A percentile compares a stretch with the other conserved stretches of the same genome.
Evolutionary conservation across 169 alveolate genomes (phyloP).

Genomic region (Cryptosporidium xiaoi): DNA sequence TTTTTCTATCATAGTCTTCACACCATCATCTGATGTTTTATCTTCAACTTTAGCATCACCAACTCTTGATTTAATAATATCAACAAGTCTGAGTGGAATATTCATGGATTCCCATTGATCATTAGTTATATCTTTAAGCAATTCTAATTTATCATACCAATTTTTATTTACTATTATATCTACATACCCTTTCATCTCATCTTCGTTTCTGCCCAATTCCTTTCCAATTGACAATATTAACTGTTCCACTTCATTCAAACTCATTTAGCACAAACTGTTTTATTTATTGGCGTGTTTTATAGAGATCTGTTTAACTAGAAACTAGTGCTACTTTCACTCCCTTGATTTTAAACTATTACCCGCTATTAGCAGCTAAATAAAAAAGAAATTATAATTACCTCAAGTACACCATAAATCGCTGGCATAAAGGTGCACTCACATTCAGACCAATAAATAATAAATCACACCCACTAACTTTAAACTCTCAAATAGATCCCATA

Average conservation of each 20-base stretch:
- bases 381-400: too few species aligned
- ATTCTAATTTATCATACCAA: conserved; percentile 58
- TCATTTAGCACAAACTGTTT: background rate
- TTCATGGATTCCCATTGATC: conserved; percentile 67
- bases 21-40: background rate
- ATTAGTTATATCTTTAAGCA: conserved; percentile 16
- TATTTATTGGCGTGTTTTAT: too few species aligned
- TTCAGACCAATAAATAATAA: too few species aligned
- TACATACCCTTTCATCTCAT: conserved; percentile 49
- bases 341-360: too few species aligned
- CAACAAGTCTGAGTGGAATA: conserved; percentile 49
- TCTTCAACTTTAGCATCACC: background rate
- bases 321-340: background rate
- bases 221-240: conserved; percentile 18
- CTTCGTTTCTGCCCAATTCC: conserved; percentile 46
- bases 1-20: background rate
- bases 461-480: too few species aligned
- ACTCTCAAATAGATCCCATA: too few species aligned
- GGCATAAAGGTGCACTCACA: too few species aligned
- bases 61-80: conserved; percentile 7
- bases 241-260: conserved; percentile 38
- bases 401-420: too few species aligned
- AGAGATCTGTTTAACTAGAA: background rate
- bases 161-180: conserved; percentile 55
- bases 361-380: too few species aligned